phyloP scores from a whole-genome alignment of 305 asterid genomes.

The Fraxinus nigra region DNA sequence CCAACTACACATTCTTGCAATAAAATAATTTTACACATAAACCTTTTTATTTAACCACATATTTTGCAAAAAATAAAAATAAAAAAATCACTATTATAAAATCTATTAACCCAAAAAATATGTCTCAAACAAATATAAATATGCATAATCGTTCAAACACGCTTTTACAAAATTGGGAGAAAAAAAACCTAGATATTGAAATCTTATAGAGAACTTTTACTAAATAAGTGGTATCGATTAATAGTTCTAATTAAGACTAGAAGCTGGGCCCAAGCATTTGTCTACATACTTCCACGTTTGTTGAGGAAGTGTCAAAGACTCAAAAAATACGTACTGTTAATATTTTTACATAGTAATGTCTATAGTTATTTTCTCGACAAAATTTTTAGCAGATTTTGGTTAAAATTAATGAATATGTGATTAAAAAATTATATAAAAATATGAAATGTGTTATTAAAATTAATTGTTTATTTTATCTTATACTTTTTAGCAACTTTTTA shows the following conservation, averaged over 20 bases:
- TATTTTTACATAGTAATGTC: not conserved
- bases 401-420: too few species aligned
- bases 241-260: not conserved
- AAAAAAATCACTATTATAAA: too few species aligned
- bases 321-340: too few species aligned
- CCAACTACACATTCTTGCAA: too few species aligned
- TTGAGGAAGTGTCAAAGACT: not conserved
- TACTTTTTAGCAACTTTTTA: not conserved
- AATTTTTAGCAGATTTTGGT: too few species aligned
- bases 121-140: not conserved
- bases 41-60: too few species aligned
- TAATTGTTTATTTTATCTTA: not conserved
- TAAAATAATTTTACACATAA: too few species aligned
- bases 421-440: too few species aligned
- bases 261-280: not conserved
- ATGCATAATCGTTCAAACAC: not conserved
- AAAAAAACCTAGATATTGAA: not conserved
- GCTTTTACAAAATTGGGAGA: not conserved
- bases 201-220: not conserved
- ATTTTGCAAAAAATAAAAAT: too few species aligned
- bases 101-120: not conserved
- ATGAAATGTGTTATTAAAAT: not conserved
- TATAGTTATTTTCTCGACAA: not conserved
- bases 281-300: not conserved
- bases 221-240: not conserved